Base-by-base conservation (phyloP, 139 green algal genomes). In the Pleodorina starrii region DNA sequence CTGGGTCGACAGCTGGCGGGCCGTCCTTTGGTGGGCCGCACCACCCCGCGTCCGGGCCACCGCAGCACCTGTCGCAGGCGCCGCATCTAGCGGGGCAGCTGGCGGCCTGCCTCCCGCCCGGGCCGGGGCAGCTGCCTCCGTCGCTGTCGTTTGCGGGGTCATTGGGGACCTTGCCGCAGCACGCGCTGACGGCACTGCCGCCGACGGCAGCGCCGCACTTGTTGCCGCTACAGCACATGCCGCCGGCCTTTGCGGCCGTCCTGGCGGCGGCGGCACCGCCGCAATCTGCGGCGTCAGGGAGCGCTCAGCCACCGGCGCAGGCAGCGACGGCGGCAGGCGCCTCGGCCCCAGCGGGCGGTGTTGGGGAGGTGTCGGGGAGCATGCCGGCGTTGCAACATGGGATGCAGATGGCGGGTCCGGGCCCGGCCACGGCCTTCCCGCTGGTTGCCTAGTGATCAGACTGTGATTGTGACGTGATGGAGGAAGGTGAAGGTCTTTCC, bases 371-470 rank as follows among this genome's bases (percentile, higher is more conserved):
- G 44, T 9, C 29, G 44, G 74, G 32, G 2, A 43, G 32, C 38
- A 48, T 69, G 76, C 48, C 76, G 11, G 12, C 48, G 46, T 27
- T 46, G 44, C 44, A 76, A 19, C 68, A 76, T 32, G 68, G 68
- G 40, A 46, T 86, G 7, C 79, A 57, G 79, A n/a, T 57, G 23
- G 16, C 44, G 25, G 57, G 12, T 21, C 46, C 77, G 38, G 36
- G 35, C 14, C 77, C 77, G 7, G 76, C 76, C 1, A 46, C 76
- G 9, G 76, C 76, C 32, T 84, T 71, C 25, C 76, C 76, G n/a
- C n/a, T 84, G 7, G 76, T 84, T 48, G 76, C 76, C 23, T 84
- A 42, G 43, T 43, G 16, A 9, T 17, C 57, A 48, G 68, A 66
- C 68, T 38, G 63, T 19, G 11, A 32, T 73, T 11, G 29, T 73